phyloP scores from a whole-genome alignment of 768 basidiomycete species.

The Pulveroboletus sp. region DNA sequence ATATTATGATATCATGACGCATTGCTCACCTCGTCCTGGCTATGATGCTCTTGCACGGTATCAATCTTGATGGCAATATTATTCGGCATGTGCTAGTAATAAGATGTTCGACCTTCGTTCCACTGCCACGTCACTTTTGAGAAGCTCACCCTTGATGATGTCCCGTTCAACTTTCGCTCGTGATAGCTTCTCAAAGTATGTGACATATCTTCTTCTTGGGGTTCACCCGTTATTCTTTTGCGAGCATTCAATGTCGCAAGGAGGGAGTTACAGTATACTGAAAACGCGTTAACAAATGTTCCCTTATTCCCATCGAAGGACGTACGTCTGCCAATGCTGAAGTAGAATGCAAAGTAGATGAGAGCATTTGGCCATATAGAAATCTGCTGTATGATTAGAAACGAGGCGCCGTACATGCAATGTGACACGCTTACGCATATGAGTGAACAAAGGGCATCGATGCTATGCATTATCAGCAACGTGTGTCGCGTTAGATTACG shows the following conservation, averaged over 20 bases:
- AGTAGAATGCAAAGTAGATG: slow-evolving; percentile 60
- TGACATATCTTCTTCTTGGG: slow-evolving; percentile 7
- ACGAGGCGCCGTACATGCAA: neutral
- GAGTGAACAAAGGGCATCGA: slow-evolving; percentile 57
- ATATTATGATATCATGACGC: neutral
- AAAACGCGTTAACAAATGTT: neutral
- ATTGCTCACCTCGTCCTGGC: slow-evolving; percentile 36
- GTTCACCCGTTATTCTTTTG: slow-evolving; percentile 38
- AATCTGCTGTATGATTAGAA: slow-evolving; percentile 37
- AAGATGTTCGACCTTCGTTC: neutral
- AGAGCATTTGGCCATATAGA: slow-evolving; percentile 44
- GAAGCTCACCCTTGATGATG: slow-evolving; percentile 6
- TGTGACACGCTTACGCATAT: slow-evolving; percentile 38
- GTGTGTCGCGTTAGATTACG: neutral
- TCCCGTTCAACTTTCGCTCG: slow-evolving; percentile 4
- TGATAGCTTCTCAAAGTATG: slow-evolving; percentile 12
- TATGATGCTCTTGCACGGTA: slow-evolving; percentile 50
- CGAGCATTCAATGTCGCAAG: slow-evolving; percentile 59
- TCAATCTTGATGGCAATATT: slow-evolving; percentile 66
- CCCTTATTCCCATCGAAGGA: slow-evolving; percentile 1
- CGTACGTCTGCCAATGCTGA: slow-evolving; percentile 57
- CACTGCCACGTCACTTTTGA: too few relatives aligned
- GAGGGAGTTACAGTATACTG: slow-evolving; percentile 62
- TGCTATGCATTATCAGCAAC: slow-evolving; percentile 22
- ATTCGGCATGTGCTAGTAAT: slow-evolving; percentile 29